Conservation (phyloP, 495 filamentous ascomycete genomes). For the Daldinia caldariorum region DNA sequence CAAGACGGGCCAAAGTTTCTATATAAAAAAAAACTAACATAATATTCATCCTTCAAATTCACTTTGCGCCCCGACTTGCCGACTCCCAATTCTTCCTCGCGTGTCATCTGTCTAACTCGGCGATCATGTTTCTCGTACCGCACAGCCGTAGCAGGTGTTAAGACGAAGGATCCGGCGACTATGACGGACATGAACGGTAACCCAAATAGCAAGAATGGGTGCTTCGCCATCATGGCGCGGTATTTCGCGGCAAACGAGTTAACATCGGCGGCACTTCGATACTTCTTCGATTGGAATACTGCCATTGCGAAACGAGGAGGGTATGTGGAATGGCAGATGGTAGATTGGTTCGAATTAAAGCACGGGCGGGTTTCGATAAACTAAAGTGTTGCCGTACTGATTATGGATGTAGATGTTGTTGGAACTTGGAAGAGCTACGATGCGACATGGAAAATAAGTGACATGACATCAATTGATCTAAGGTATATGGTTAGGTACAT, state of each 20-base stretch:
- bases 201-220: slow-evolving; percentile 93
- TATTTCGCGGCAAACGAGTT: slow-evolving; percentile 80
- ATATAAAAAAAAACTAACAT: slow-evolving; percentile 66
- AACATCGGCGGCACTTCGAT: slow-evolving; percentile 64
- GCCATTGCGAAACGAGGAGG: slow-evolving; percentile 64
- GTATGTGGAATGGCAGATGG: too few relatives aligned
- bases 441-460: background rate
- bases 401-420: too few relatives aligned
- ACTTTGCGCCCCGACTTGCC: slow-evolving; percentile 74
- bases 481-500: background rate
- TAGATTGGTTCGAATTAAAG: too few relatives aligned
- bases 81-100: slow-evolving; percentile 87
- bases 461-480: background rate
- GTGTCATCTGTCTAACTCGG: slow-evolving; percentile 79
- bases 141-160: slow-evolving; percentile 92
- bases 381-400: too few relatives aligned
- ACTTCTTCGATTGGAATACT: slow-evolving; percentile 78
- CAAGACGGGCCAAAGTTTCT: background rate
- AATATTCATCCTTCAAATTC: slow-evolving; percentile 91
- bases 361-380: too few relatives aligned
- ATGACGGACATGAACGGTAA: slow-evolving; percentile 94
- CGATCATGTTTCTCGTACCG: slow-evolving; percentile 93
- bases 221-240: slow-evolving; percentile 71
- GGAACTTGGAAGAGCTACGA: too few relatives aligned
- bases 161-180: slow-evolving; percentile 91